Evolutionary conservation across 306 rosid genomes (phyloP).

Genomic region (Hippophae tibetana): DNA sequence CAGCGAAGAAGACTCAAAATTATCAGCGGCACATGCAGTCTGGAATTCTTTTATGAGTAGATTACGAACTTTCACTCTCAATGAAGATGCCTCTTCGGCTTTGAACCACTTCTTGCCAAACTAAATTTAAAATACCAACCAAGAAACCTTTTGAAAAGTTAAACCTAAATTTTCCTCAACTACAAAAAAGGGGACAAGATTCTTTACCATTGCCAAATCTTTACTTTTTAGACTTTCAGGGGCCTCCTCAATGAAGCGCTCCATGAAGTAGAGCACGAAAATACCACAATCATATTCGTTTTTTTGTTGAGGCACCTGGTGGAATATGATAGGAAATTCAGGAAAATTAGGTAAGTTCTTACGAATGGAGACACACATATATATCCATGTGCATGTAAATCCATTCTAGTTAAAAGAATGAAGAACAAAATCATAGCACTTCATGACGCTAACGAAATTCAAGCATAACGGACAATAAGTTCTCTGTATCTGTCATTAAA

Average conservation of each 20-base stretch:
- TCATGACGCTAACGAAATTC: no score
- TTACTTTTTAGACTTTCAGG: constrained; percentile 62
- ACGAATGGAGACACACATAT: neutral
- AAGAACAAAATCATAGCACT: no score
- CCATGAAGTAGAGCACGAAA: constrained; percentile 74
- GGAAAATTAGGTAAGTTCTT: constrained; percentile 5
- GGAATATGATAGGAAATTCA: constrained; percentile 6
- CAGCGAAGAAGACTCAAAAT: constrained; percentile 19
- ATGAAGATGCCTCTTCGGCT: constrained; percentile 75
- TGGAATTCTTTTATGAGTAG: constrained; percentile 49
- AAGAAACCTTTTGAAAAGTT: constrained; percentile 2
- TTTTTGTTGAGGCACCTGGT: constrained; percentile 94
- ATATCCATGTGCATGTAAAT: no score
- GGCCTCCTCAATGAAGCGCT: constrained; percentile 76
- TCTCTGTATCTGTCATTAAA: no score
- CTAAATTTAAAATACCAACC: constrained; percentile 31
- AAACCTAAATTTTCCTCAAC: neutral
- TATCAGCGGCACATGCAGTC: constrained; percentile 17
- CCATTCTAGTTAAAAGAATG: no score
- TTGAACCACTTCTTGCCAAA: constrained; percentile 80
- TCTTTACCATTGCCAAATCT: constrained; percentile 62
- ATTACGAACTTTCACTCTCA: constrained; percentile 59
- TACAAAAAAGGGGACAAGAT: neutral
- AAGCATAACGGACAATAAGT: no score
- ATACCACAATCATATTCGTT: constrained; percentile 92